Evolutionary conservation across 192 early-diverging fungal species (phyloP), one percentile per base, ranked within the genome.

Genomic region (Coemansia sp.): DNA sequence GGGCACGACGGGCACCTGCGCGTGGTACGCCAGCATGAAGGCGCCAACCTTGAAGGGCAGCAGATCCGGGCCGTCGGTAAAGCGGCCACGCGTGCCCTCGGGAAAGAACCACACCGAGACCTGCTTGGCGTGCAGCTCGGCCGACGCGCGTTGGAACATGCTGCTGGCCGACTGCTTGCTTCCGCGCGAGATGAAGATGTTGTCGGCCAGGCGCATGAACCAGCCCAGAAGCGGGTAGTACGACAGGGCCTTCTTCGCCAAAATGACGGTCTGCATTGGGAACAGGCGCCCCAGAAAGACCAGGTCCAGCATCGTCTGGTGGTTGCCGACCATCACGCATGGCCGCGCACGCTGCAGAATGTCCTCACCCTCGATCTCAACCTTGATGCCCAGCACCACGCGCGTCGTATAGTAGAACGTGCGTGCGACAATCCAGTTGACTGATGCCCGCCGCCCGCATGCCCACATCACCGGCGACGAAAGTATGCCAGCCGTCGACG

Each of bases 31-130:
- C 56, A 95, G 77, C 62, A 94, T 85, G 68, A 98, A 98, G 9
- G 92, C 95, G 9, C 95, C 95, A 73, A 91, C 89, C 75, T 98
- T 98, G 81, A 98, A 96, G 1, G 91, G 92, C 50, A 96, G 73
- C 54, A 98, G 48, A 48, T 83, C 71, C 6, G 72, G 71, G 10
- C 62, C 70, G 52, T 68, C 58, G 23, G 85, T 81, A 58, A 87
- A 85, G 65, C 84, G 87, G 11, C 88, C 88, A 27, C 94, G 91
- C 11, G 94, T 98, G 49, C 94, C 96, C 78, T 97, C 94, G 30
- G 94, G 92, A 79, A 90, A 98, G 59, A 98, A 89, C 81, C 86
- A 95, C 21, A 96, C 87, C 77, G 72, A 76, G 67, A 91, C 87
- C 53, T 89, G 81, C 65, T 88, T 86, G 54, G 88, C 77, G 45